Evolutionary conservation across 257 asterid species (phyloP), one percentile per base, ranked within the genome.

Genomic region (Salvia hispanica): DNA sequence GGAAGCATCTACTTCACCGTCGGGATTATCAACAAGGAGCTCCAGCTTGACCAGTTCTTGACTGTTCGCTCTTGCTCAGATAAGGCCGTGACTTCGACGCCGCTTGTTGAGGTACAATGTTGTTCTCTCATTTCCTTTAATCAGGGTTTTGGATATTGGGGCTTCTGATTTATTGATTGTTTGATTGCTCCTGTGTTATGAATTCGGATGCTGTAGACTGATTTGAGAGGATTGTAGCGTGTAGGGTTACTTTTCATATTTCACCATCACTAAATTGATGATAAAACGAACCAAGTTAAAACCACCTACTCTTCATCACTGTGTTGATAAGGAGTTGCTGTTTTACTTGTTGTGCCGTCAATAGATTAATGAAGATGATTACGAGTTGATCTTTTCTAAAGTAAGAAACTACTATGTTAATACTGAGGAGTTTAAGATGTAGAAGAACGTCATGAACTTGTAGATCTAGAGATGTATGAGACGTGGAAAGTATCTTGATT

Each of bases 11-110:
- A 92, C 69, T 92, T 90, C 69, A 82, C 85, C 74, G 96, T 92
- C 15, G 98, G 97, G 75, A 40, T 90, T 48, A 85, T 92, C 12
- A 88, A 90, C 77, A 92, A 90, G 91, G 68, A 90, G 78, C 97
- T 90, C 47, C 94, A 88, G 68, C 71, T 86, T 54, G 79, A 58
- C 71, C 97, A 92, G 89, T 92, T 92, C 69, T 14, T 66, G 76
- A 83, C 88, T 62, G 88, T 92, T 74, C 95, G 78, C 69, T 78
- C 95, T 74, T 90, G 98, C 85, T 79, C 48, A 14, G 86, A 88
- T 51, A 81, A 82, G 66, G 90, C 85, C 9, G 48, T 74, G 21
- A 52, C 84, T 45, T 55, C 80, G 64, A 77, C 66, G 76, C 82
- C 78, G 60, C 64, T 71, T 64, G 64, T 72, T 65, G 79, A 91